phyloP scores from a whole-genome alignment of 2,329 filamentous ascomycete species.

The Aspergillus intermedius region DNA sequence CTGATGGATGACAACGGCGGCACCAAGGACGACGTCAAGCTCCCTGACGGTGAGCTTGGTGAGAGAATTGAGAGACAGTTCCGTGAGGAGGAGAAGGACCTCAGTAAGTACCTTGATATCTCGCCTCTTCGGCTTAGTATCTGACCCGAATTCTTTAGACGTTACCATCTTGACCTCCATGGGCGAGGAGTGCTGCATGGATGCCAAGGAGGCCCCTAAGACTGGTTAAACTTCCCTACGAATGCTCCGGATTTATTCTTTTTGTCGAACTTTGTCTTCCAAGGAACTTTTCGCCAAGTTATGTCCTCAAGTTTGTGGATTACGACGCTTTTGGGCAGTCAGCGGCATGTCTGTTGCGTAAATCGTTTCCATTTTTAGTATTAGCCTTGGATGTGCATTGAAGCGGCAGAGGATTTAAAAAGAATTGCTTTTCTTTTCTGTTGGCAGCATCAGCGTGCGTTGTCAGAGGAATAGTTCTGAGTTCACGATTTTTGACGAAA shows the following conservation, averaged over 20 bases:
- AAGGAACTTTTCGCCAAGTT: slow-evolving; percentile 16
- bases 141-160: slow-evolving; percentile 46
- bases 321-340: slow-evolving; percentile 21
- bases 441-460: slow-evolving; percentile 28
- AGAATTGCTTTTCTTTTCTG: slow-evolving; percentile 22
- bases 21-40: slow-evolving; percentile 90
- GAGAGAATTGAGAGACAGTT: slow-evolving; percentile 80
- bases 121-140: neutral
- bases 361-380: slow-evolving; percentile 15
- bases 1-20: slow-evolving; percentile 82
- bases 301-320: slow-evolving; percentile 22
- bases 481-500: slow-evolving; percentile 36
- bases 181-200: slow-evolving; percentile 88
- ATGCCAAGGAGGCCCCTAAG: slow-evolving; percentile 80
- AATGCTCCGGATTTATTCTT: slow-evolving; percentile 14
- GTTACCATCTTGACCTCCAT: slow-evolving; percentile 91
- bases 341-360: slow-evolving; percentile 16
- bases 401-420: slow-evolving; percentile 11
- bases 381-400: slow-evolving; percentile 30
- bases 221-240: slow-evolving; percentile 13
- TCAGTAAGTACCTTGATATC: slow-evolving; percentile 59
- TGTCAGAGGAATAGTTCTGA: slow-evolving; percentile 28
- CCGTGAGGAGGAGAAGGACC: slow-evolving; percentile 78
- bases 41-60: slow-evolving; percentile 83
- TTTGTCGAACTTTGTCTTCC: slow-evolving; percentile 25